These are phyloP conservation scores for Hymenoscyphus salicellus DNA, from an alignment of 2,329 filamentous ascomycete species.

Conservation along the genomic window DNA sequence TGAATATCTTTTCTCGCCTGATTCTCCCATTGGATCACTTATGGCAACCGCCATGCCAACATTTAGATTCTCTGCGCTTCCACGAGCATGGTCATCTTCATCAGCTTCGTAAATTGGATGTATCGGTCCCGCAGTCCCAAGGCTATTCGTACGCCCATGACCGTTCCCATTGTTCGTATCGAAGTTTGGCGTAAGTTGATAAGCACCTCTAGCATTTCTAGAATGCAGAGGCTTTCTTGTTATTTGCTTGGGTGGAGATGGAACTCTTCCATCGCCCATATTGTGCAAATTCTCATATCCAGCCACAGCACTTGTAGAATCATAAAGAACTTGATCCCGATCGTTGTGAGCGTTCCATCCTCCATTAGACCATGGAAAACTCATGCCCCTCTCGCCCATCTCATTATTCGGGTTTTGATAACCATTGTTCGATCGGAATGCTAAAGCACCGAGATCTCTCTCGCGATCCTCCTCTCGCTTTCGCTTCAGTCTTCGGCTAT, in stretches of 20 bases:
- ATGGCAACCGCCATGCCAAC: constrained; percentile 24
- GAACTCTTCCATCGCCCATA: constrained; percentile 18
- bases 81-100: constrained; percentile 38
- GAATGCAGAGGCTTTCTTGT: constrained; percentile 40
- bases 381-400: constrained; percentile 22
- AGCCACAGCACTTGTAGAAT: constrained; percentile 29
- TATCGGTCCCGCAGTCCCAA: constrained; percentile 51
- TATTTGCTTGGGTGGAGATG: constrained; percentile 26
- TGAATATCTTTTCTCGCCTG: constrained; percentile 23
- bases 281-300: constrained; percentile 31
- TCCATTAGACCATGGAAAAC: constrained; percentile 29
- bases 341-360: constrained; percentile 26
- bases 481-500: constrained; percentile 45
- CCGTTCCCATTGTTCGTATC: constrained; percentile 33
- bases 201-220: constrained; percentile 35
- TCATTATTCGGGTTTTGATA: constrained; percentile 22
- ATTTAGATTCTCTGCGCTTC: constrained; percentile 9
- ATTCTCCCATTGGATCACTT: constrained; percentile 19
- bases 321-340: constrained; percentile 18
- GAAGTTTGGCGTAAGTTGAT: constrained; percentile 43
- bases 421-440: constrained; percentile 35
- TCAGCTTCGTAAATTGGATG: constrained; percentile 65
- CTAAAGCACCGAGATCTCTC: constrained; percentile 52
- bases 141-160: constrained; percentile 45
- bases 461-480: constrained; percentile 45